phyloP scores from a whole-genome alignment of 1,284 basidiomycete species.

The Ustilago vetiveriae region DNA sequence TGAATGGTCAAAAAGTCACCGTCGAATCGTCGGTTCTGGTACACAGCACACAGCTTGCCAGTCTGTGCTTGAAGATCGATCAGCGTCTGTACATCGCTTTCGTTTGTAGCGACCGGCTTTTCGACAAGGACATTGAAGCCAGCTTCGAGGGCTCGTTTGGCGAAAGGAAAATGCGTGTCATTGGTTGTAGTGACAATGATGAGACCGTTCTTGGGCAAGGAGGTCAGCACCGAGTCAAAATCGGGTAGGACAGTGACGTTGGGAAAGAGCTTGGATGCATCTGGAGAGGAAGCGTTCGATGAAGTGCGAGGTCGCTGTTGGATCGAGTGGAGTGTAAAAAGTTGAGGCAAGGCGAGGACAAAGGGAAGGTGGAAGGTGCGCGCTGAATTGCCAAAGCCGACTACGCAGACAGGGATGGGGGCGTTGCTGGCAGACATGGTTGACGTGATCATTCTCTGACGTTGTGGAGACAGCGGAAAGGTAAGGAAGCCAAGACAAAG shows the following conservation, averaged over 20 bases:
- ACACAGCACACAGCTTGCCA: slow-evolving; percentile 62
- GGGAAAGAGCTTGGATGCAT: slow-evolving; percentile 48
- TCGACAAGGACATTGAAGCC: slow-evolving; percentile 65
- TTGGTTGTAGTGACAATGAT: slow-evolving; percentile 65
- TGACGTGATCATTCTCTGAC: neutral
- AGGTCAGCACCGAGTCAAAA: slow-evolving; percentile 53
- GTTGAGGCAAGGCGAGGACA: slow-evolving; percentile 51
- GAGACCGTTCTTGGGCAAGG: slow-evolving; percentile 58
- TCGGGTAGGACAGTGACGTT: slow-evolving; percentile 49
- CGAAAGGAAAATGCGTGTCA: slow-evolving; percentile 61
- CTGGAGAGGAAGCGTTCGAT: slow-evolving; percentile 30
- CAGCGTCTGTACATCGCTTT: slow-evolving; percentile 48
- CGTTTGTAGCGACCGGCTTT: slow-evolving; percentile 59
- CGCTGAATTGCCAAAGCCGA: slow-evolving; percentile 61
- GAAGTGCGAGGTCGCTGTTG: slow-evolving; percentile 56
- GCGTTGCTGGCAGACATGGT: slow-evolving; percentile 1
- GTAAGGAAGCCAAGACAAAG: no score
- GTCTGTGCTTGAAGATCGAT: slow-evolving; percentile 42
- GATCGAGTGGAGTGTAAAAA: slow-evolving; percentile 57
- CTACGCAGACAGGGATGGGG: slow-evolving; percentile 57
- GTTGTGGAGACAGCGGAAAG: no score
- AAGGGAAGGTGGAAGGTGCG: slow-evolving; percentile 64
- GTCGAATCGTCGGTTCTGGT: slow-evolving; percentile 64
- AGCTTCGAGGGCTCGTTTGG: slow-evolving; percentile 55
- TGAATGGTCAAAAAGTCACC: slow-evolving; percentile 64